Evolutionary conservation across 1,284 basidiomycete genomes (phyloP).

Genomic region (Austropuccinia psidii): DNA sequence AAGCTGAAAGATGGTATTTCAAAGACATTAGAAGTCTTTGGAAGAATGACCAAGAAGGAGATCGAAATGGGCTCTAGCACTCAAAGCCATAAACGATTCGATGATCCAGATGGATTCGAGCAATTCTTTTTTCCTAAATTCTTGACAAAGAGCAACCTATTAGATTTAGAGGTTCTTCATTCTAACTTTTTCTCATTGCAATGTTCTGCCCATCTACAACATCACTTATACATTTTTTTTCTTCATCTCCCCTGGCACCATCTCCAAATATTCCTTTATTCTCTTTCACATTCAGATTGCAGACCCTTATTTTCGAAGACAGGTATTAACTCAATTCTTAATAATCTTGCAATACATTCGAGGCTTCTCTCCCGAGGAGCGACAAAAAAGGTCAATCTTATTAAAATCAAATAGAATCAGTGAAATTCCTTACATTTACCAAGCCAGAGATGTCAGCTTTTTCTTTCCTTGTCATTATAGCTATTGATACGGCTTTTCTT

Average conservation of each 20-base stretch:
- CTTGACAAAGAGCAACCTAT: conserved; percentile 71
- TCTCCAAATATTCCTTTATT: neutral
- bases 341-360: conserved; percentile 73
- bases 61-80: conserved; percentile 49
- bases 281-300: conserved; percentile 59
- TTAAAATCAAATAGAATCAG: conserved; percentile 16
- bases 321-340: conserved; percentile 75
- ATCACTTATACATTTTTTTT: neutral
- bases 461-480: neutral
- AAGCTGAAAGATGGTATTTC: conserved; percentile 62
- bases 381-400: conserved; percentile 49
- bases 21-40: conserved; percentile 65
- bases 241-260: neutral
- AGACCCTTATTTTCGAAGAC: conserved; percentile 80
- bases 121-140: conserved; percentile 88
- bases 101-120: conserved; percentile 51
- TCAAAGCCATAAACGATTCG: conserved; percentile 64
- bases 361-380: conserved; percentile 63
- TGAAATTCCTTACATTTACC: conserved; percentile 33
- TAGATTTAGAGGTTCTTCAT: conserved; percentile 67
- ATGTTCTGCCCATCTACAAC: too few species aligned
- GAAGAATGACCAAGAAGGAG: conserved; percentile 73
- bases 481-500: neutral
- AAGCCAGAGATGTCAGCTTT: conserved; percentile 28
- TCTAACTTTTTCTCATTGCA: neutral